Conservation (phyloP, 805 yeast genomes). For the Torulaspora delbrueckii region DNA sequence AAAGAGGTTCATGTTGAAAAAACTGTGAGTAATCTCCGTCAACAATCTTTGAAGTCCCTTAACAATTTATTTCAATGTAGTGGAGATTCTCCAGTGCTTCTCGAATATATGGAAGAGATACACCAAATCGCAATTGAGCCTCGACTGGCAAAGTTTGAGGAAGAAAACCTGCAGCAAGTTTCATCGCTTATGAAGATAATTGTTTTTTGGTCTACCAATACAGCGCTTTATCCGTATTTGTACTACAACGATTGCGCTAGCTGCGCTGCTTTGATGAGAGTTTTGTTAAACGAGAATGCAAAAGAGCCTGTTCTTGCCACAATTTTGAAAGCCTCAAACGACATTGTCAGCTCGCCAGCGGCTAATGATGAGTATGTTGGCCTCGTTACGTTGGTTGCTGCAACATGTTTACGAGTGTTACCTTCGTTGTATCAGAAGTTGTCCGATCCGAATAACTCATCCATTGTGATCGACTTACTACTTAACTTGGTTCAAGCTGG, state of each 20-base stretch:
- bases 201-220: constrained; percentile 49
- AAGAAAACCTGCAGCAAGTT: constrained; percentile 76
- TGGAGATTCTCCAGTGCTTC: constrained; percentile 55
- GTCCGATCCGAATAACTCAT: constrained; percentile 42
- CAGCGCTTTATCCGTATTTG: constrained; percentile 47
- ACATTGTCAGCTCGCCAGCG: constrained; percentile 43
- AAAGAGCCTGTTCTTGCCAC: constrained; percentile 60
- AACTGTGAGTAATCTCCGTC: constrained; percentile 57
- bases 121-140: constrained; percentile 55
- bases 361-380: constrained; percentile 43
- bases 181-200: constrained; percentile 70
- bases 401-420: constrained; percentile 46
- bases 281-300: constrained; percentile 50
- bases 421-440: constrained; percentile 44
- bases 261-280: constrained; percentile 48
- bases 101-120: constrained; percentile 44
- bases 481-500: constrained; percentile 51
- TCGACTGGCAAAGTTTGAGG: constrained; percentile 61
- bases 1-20: constrained; percentile 35
- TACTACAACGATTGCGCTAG: constrained; percentile 53
- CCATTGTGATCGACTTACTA: constrained; percentile 49
- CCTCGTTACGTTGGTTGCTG: constrained; percentile 54
- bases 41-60: constrained; percentile 61
- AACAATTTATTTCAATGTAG: constrained; percentile 50
- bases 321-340: constrained; percentile 51